Conservation (phyloP, 257 asterid species). For the Paulownia fortunei region DNA sequence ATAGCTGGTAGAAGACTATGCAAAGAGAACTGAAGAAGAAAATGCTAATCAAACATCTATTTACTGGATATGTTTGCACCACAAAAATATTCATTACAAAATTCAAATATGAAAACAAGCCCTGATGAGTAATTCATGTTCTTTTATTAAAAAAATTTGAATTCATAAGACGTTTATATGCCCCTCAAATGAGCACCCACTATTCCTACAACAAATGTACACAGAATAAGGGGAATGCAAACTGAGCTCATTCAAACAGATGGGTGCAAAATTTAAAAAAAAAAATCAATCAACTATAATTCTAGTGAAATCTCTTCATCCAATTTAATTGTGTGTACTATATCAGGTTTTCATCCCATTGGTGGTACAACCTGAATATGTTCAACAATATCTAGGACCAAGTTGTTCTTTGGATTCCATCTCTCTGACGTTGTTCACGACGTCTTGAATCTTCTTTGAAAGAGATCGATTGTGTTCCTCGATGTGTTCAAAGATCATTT, state of each 20-base stretch:
- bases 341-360: not conserved
- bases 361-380: not conserved
- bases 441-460: constrained; percentile 75
- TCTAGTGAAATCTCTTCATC: constrained; percentile 36
- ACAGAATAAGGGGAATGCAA: constrained; percentile 33
- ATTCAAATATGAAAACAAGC: not conserved
- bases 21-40: not conserved
- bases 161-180: constrained; percentile 34
- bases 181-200: constrained; percentile 42
- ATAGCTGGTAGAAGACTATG: not conserved
- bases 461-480: constrained; percentile 89
- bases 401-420: constrained; percentile 68
- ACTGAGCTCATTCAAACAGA: constrained; percentile 36
- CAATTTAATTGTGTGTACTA: constrained; percentile 25
- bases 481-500: constrained; percentile 84
- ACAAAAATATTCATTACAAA: not conserved
- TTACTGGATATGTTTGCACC: not conserved
- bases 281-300: constrained; percentile 30
- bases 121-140: constrained; percentile 17
- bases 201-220: constrained; percentile 52
- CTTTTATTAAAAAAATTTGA: constrained; percentile 22
- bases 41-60: no score
- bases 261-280: constrained; percentile 8
- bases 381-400: constrained; percentile 50
- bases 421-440: constrained; percentile 77